A percentile compares a stretch with the other conserved stretches of the same genome.
phyloP scores from a whole-genome alignment of 2,329 filamentous ascomycete genomes.

The Dryadomyces quercivorus region DNA sequence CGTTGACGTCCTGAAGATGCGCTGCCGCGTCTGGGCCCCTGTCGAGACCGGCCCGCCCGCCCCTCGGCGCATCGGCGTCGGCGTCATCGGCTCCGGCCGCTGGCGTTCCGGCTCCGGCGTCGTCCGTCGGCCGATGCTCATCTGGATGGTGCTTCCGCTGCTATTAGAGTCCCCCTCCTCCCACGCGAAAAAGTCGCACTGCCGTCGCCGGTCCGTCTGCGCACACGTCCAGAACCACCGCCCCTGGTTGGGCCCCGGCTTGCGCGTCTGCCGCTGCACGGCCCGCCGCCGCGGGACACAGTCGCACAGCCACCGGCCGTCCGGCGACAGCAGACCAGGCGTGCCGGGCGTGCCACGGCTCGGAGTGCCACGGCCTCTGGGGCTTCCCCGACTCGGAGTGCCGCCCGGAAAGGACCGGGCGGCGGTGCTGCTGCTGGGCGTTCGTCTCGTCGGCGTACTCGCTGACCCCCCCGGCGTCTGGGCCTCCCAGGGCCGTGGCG shows the following conservation, averaged over 20 bases:
- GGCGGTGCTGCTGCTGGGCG: background rate
- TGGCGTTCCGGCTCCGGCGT: slow-evolving; percentile 10
- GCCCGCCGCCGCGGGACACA: slow-evolving; percentile 28
- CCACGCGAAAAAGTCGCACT: slow-evolving; percentile 34
- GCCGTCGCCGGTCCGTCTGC: slow-evolving; percentile 12
- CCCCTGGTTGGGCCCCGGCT: slow-evolving; percentile 26
- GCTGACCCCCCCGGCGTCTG: background rate
- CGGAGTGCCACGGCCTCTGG: background rate
- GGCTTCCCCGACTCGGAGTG: background rate
- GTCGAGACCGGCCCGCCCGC: background rate
- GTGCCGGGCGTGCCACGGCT: background rate
- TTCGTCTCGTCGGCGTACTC: background rate
- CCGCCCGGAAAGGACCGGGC: background rate
- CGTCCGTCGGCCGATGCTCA: slow-evolving; percentile 9
- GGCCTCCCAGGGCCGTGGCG: background rate
- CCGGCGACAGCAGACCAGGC: slow-evolving; percentile 13
- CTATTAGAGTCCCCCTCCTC: slow-evolving; percentile 17
- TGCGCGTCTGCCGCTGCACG: slow-evolving; percentile 23
- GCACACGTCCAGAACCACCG: slow-evolving; percentile 30
- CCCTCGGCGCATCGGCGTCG: background rate
- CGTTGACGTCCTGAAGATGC: slow-evolving; percentile 7
- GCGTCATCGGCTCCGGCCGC: background rate
- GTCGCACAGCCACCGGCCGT: slow-evolving; percentile 22
- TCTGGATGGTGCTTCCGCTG: slow-evolving; percentile 8
- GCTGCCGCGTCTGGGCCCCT: background rate